Percentiles rank a stretch among this genome's conserved stretches.
phyloP scores from a whole-genome alignment of 2,329 filamentous ascomycete genomes.

The Diaporthe citriasiana region DNA sequence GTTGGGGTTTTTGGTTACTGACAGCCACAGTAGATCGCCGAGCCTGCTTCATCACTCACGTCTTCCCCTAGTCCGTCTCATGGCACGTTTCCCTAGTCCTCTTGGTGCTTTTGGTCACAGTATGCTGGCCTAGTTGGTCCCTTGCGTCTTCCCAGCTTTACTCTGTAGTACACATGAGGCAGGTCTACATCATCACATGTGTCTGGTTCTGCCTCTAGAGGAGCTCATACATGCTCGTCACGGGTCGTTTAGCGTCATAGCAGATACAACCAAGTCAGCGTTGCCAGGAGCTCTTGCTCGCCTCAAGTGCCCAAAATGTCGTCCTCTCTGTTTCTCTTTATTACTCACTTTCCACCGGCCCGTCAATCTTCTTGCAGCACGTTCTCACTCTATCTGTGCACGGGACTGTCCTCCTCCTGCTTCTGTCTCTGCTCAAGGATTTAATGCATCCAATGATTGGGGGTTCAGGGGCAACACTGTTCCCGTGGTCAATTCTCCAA shows the following conservation, averaged over 20 bases:
- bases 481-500: conserved; percentile 2
- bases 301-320: background rate
- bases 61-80: background rate
- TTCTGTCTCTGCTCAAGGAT: background rate
- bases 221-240: background rate
- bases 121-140: background rate
- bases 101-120: background rate
- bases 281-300: background rate
- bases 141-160: background rate
- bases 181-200: background rate
- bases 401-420: background rate
- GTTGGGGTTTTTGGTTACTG: conserved; percentile 1
- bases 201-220: conserved; percentile 1
- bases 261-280: too few relatives aligned
- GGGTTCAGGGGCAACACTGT: background rate
- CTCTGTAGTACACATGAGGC: background rate
- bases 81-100: background rate
- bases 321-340: background rate
- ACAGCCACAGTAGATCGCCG: background rate
- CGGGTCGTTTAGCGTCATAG: background rate
- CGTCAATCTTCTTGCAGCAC: background rate
- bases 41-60: background rate
- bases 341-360: background rate
- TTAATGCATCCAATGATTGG: background rate
- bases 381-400: background rate